Base-by-base conservation (phyloP, 768 basidiomycete species). In the Xerocomus spinulosus region DNA sequence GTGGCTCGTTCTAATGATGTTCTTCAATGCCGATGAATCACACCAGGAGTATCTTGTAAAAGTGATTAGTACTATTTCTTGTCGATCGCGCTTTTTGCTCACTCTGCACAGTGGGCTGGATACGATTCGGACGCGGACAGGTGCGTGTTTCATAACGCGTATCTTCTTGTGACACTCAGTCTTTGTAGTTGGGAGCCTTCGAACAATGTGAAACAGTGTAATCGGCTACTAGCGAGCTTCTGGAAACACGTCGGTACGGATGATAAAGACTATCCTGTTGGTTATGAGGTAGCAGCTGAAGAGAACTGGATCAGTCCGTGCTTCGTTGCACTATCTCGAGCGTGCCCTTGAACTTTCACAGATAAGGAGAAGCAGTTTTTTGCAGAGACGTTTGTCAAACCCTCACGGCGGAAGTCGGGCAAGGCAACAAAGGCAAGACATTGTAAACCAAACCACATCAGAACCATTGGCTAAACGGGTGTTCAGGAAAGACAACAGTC, bases 31-130 rank as follows among this genome's bases (percentile, higher is more conserved):
- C 13, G 20, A 62, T 33, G 8, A 12, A 3, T 42, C 14, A 20
- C 5, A 34, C 18, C 37, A 82, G 86, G 78, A 85, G 66, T 88
- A 87, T 55, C 60, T 57, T 44, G 85, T 87, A 33, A 87, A 87
- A 73, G 86, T 85, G 50, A 50, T 48, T 32, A n/a, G 5, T 18
- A 13, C 25, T 20, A 15, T 23, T 38, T 29, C 20, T 13, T 39
- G 20, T 39, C 29, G 9, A 9, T 14, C 13, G 13, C n/a, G 12
- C 24, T 9, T 40, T 4, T 40, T 43, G 47, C 49, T 51, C 44
- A 50, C 46, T 40, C 45, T 24, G 23, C n/a, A 26, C 46, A 87
- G 86, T 88, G 86, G 86, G 80, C 73, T 10, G 77, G 76, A 9
- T 88, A 86, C 59, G 68, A 62, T 42, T 77, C 77, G 0, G 73